These are phyloP conservation scores for Melastoma candidum DNA, from an alignment of 441 rosid species.

Conservation along the genomic window DNA sequence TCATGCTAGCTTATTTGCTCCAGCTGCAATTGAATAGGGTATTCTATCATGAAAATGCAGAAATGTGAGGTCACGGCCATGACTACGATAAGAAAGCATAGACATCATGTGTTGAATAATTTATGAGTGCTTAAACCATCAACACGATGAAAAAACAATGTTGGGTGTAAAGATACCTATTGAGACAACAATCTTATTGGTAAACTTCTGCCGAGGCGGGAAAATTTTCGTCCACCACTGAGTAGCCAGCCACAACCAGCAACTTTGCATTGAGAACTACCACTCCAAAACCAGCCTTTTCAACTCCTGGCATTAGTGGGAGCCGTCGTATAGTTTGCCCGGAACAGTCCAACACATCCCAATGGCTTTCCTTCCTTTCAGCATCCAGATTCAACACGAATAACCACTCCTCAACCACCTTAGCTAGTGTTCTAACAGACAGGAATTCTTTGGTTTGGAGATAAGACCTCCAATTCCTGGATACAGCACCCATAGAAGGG, in stretches of 20 bases:
- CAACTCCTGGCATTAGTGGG: slow-evolving; percentile 79
- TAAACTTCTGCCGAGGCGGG: slow-evolving; percentile 72
- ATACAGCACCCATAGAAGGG: slow-evolving; percentile 78
- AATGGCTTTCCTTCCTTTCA: slow-evolving; percentile 67
- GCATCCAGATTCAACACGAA: slow-evolving; percentile 65
- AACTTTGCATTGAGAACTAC: slow-evolving; percentile 73
- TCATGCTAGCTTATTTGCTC: slow-evolving; percentile 73
- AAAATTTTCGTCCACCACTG: slow-evolving; percentile 38
- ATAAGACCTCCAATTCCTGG: slow-evolving; percentile 86
- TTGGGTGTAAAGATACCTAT: slow-evolving; percentile 38
- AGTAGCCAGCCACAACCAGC: slow-evolving; percentile 77
- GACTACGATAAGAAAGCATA: too few relatives aligned
- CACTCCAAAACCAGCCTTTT: slow-evolving; percentile 63
- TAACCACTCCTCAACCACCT: slow-evolving; percentile 82
- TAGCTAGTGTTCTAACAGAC: slow-evolving; percentile 57
- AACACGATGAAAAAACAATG: too few relatives aligned
- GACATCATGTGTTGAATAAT: too few relatives aligned
- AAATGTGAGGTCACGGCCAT: too few relatives aligned
- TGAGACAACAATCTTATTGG: slow-evolving; percentile 83
- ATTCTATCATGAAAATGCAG: too few relatives aligned
- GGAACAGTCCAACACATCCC: slow-evolving; percentile 78
- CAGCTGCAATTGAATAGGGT: slow-evolving; percentile 41
- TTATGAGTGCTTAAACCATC: too few relatives aligned
- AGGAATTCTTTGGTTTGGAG: slow-evolving; percentile 80
- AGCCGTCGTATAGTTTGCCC: slow-evolving; percentile 54